A percentile compares a stretch with the other conserved stretches of the same genome.
phyloP scores from a whole-genome alignment of 306 rosid species.

The Prunus kanzakura region DNA sequence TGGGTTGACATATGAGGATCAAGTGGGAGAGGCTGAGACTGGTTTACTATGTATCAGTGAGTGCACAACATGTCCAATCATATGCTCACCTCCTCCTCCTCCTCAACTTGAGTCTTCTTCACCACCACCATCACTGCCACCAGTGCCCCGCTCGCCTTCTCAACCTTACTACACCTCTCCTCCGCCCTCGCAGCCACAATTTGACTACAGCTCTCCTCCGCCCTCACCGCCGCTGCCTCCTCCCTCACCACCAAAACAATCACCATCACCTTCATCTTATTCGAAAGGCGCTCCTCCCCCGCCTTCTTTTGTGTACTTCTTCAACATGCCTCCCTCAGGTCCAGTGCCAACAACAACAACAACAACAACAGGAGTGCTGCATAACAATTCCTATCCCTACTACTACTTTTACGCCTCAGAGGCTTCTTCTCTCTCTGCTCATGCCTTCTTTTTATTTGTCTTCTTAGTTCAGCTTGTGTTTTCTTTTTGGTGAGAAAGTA shows the following conservation, averaged over 20 bases:
- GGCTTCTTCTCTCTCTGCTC: conserved; percentile 37
- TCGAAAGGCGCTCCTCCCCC: conserved; percentile 40
- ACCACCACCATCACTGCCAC: conserved; percentile 29
- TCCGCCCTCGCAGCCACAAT: conserved; percentile 8
- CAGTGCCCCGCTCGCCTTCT: conserved; percentile 10
- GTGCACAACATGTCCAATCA: conserved; percentile 67
- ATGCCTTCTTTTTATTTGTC: conserved; percentile 15
- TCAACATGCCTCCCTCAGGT: conserved; percentile 42
- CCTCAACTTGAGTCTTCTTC: conserved; percentile 30
- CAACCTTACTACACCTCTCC: conserved; percentile 12
- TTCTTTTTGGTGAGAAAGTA: conserved; percentile 17
- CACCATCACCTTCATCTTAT: conserved; percentile 26
- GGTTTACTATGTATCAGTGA: conserved; percentile 62
- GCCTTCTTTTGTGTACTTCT: conserved; percentile 35
- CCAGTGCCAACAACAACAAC: conserved; percentile 35
- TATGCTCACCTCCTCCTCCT: conserved; percentile 77
- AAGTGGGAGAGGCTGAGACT: conserved; percentile 27
- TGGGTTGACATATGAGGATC: conserved; percentile 28
- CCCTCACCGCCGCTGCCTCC: conserved; percentile 13
- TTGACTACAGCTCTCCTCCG: not conserved
- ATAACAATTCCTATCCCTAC: conserved; percentile 53
- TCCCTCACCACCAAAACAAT: not conserved
- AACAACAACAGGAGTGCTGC: conserved; percentile 39
- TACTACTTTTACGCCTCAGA: conserved; percentile 53
- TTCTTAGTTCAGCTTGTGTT: conserved; percentile 32